These are phyloP conservation scores for Xylariaceae sp. DNA, from an alignment of 2,329 filamentous ascomycete genomes.

Conservation along the genomic window DNA sequence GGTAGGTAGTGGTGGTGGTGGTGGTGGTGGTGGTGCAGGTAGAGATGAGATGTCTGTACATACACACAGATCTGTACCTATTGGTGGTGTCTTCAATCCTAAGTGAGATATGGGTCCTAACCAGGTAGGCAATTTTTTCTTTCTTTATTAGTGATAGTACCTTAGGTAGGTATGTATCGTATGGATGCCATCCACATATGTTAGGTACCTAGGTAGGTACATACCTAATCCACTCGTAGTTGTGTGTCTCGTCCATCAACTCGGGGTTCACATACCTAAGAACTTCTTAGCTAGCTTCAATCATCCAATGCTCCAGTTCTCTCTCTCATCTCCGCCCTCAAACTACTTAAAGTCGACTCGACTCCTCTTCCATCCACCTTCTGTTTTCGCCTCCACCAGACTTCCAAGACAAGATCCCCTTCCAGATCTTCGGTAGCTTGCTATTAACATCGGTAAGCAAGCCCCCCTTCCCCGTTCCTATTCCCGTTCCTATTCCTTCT, in stretches of 20 bases:
- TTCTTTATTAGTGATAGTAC: no score
- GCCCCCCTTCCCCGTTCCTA: no score
- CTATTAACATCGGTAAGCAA: background rate
- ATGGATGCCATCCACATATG: no score
- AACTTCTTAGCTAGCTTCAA: background rate
- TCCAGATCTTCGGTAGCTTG: background rate
- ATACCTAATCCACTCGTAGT: background rate
- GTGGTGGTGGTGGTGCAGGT: no score
- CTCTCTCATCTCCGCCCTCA: background rate
- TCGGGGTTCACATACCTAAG: background rate
- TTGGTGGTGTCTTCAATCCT: no score
- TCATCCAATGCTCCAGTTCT: background rate
- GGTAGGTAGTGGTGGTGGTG: no score
- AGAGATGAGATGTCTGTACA: no score
- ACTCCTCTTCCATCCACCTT: background rate
- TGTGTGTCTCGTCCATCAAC: background rate
- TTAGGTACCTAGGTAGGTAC: background rate
- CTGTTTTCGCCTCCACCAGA: background rate
- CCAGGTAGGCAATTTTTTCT: background rate
- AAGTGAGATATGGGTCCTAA: background rate
- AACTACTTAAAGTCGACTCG: background rate
- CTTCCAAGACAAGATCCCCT: background rate
- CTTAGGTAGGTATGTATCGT: no score
- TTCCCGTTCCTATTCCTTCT: background rate
- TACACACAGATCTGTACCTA: no score